These are phyloP conservation scores for Ustilago trichophora DNA, from an alignment of 1,284 basidiomycete genomes.

Conservation along the genomic window DNA sequence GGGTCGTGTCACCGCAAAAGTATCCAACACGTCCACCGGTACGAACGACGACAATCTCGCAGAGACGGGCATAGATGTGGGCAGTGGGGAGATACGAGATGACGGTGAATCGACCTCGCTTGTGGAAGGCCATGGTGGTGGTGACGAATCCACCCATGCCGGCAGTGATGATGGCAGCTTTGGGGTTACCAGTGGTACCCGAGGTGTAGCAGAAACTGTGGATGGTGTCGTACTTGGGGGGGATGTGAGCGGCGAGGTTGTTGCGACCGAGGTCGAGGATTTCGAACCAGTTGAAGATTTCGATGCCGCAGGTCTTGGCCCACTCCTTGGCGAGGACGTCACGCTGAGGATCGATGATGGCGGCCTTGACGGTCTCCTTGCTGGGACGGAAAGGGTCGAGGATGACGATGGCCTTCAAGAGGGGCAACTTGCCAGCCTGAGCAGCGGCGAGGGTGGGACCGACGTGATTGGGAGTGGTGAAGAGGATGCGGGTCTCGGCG, in stretches of 20 bases:
- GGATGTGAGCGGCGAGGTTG: constrained; percentile 73
- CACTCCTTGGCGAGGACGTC: constrained; percentile 58
- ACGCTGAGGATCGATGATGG: constrained; percentile 43
- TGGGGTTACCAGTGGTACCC: constrained; percentile 71
- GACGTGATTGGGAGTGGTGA: constrained; percentile 63
- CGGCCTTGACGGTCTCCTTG: constrained; percentile 38
- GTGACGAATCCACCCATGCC: constrained; percentile 73
- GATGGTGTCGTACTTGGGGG: constrained; percentile 72
- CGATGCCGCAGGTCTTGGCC: constrained; percentile 53
- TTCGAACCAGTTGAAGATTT: constrained; percentile 55
- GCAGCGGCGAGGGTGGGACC: constrained; percentile 49
- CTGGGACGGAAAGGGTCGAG: constrained; percentile 53
- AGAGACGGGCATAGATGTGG: constrained; percentile 75
- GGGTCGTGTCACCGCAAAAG: constrained; percentile 87
- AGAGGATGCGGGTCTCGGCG: constrained; percentile 55
- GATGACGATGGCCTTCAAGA: constrained; percentile 59
- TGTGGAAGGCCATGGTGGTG: constrained; percentile 40
- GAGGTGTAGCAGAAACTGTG: constrained; percentile 89
- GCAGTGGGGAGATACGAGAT: constrained; percentile 82
- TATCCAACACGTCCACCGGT: constrained; percentile 78
- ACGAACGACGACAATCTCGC: constrained; percentile 50
- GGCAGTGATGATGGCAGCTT: constrained; percentile 82
- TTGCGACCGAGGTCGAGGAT: constrained; percentile 56
- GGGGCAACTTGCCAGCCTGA: constrained; percentile 55
- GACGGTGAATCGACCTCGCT: constrained; percentile 68